Evolutionary conservation across 2,329 filamentous ascomycete species (phyloP), one percentile per base, ranked within the genome.

Genomic region (Coccinonectria pachysandricola): DNA sequence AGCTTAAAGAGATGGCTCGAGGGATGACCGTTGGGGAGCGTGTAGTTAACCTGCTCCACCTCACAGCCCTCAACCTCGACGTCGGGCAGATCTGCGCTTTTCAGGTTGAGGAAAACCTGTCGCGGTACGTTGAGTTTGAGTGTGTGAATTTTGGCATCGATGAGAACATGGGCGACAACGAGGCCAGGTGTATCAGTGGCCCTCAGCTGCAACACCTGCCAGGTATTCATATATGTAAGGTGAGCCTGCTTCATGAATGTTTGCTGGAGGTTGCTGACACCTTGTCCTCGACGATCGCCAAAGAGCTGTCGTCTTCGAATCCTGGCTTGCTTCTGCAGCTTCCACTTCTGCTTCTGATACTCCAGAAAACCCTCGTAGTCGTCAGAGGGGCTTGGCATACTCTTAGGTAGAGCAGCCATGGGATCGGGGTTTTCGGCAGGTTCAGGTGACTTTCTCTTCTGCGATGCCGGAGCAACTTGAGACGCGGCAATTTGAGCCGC

Each of bases 311-410:
- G 74, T 37, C 92, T 71, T 21, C 88, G 77, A 34, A 79, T 68
- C 12, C 91, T 75, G 17, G 88, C 86, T 51, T 93, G 81, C 48
- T 86, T 93, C 52, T 99, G 91, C 19, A 96, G 79, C 60, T 88
- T 95, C 91, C 91, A 99, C 56, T 98, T 98, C 59, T 87, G 75
- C 57, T 99, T 99, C 52, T 98, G 91, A 47, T 96, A 96, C 47
- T 80, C 70, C 27, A 99, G 54, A 64, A 93, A 98, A 0, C 74
- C 84, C 11, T 74, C 62, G 42, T 99, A 99, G 53, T 98, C 80
- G 24, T 91, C 75, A 0, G 76, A 82, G 12, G 91, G 81, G 13
- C 71, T 72, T 2, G 91, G 88, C 80, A 94, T 92, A 21, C 73
- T 68, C 34, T 79, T 73, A 0, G 91, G 91, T 9, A 98, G 65